Evolutionary conservation across 495 filamentous ascomycete genomes (phyloP), one percentile per base, ranked within the genome.

Genomic region (Lophium mytilinum): DNA sequence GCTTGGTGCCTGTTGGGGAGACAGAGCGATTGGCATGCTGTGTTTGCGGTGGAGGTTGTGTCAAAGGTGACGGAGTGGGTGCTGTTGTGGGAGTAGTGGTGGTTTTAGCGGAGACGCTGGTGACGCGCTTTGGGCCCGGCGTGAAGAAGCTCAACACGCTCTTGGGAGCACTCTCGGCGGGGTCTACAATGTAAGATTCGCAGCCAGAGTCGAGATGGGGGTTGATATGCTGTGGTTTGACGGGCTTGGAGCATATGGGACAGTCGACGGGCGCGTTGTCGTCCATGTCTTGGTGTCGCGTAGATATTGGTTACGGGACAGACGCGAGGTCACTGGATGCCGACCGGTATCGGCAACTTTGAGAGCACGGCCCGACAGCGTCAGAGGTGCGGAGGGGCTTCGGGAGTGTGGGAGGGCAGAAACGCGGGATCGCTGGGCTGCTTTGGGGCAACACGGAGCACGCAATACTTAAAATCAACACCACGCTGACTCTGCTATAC

Each of bases 161-260:
- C 57, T 61, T 78, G 72, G 51, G 24, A 24, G 45, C 14, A 52
- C 63, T 68, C 35, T 78, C 75, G 39, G 56, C 57, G 61, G 71
- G 49, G 62, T 71, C 69, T 63, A 73, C 63, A 48, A 71, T 62
- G 34, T 71, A 64, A 54, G 71, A 61, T 33, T 64, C 19, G 71
- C 93, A 97, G 63, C 80, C 80, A 14, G 87, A 90, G 70, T 98
- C 93, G 62, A 98, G 83, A 68, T 98, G 93, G 49, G 79, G 76
- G 69, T 98, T 98, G 74, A 98, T 98, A 56, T 87, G 80, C 52
- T 73, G 62, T 52, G 86, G 74, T 50, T 83, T 80, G 59, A 97
- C 91, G 40, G 78, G 73, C 58, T 89, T 87, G 49, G 79, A 75
- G 72, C 93, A 98, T 54, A 91, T 88, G 6, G 93, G 93, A 67